These are phyloP conservation scores for Sphaerulina musiva DNA, from an alignment of 2,329 filamentous ascomycete genomes.

Conservation along the genomic window DNA sequence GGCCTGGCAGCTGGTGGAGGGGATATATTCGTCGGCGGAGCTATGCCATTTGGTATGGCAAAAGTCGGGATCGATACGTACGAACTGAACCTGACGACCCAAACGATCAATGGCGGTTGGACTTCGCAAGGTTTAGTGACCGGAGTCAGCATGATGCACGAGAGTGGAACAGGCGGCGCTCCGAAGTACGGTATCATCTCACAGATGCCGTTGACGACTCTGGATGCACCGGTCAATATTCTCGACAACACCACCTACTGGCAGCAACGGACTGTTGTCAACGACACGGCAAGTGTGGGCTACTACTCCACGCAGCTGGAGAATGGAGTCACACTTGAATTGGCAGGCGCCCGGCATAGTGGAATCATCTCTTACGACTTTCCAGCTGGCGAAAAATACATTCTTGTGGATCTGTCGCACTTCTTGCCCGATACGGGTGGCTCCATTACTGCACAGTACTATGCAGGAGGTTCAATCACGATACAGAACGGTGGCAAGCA, in stretches of 20 bases:
- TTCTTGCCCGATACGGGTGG: slow-evolving; percentile 49
- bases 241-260: slow-evolving; percentile 39
- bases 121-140: slow-evolving; percentile 29
- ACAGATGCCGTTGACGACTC: slow-evolving; percentile 46
- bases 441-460: slow-evolving; percentile 47
- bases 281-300: slow-evolving; percentile 49
- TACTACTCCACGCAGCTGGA: slow-evolving; percentile 54
- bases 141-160: slow-evolving; percentile 50
- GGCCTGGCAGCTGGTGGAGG: slow-evolving; percentile 42
- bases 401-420: slow-evolving; percentile 59
- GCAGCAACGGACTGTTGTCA: slow-evolving; percentile 30
- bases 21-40: slow-evolving; percentile 40
- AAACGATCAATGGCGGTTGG: slow-evolving; percentile 41
- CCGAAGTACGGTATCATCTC: slow-evolving; percentile 62
- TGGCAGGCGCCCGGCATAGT: slow-evolving; percentile 52
- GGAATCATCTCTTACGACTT: slow-evolving; percentile 59
- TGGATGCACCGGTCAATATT: slow-evolving; percentile 33
- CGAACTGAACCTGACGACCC: slow-evolving; percentile 29
- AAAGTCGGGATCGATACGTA: slow-evolving; percentile 41
- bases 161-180: slow-evolving; percentile 61
- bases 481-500: slow-evolving; percentile 42
- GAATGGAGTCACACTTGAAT: slow-evolving; percentile 52
- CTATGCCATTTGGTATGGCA: slow-evolving; percentile 39
- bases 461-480: slow-evolving; percentile 53
- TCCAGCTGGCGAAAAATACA: slow-evolving; percentile 41